Conservation (phyloP, 768 basidiomycete genomes). For the Tricholoma bakamatsutake region DNA sequence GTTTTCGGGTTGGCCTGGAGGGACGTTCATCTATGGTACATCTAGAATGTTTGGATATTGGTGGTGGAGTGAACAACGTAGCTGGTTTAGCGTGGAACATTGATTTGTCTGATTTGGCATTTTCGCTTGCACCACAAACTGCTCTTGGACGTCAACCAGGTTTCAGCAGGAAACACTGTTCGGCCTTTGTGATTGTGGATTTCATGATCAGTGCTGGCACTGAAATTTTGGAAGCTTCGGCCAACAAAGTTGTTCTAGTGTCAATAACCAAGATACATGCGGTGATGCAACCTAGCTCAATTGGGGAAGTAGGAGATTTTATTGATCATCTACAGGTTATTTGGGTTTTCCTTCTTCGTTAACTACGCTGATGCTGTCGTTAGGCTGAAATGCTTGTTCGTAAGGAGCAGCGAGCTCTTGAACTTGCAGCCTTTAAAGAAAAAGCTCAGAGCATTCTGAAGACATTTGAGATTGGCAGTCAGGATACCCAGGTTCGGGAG, state of each 20-base stretch:
- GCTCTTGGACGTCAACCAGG: slow-evolving; percentile 26
- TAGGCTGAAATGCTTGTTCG: slow-evolving; percentile 72
- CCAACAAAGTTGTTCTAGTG: slow-evolving; percentile 40
- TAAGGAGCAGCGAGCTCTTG: slow-evolving; percentile 67
- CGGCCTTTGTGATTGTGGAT: slow-evolving; percentile 84
- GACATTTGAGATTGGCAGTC: slow-evolving; percentile 64
- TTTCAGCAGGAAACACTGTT: slow-evolving; percentile 56
- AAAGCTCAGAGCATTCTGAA: slow-evolving; percentile 69
- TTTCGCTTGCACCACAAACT: slow-evolving; percentile 74
- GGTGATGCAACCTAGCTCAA: slow-evolving; percentile 90
- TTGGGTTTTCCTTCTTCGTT: slow-evolving; percentile 1
- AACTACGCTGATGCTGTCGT: slow-evolving; percentile 5
- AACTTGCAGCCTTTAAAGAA: slow-evolving; percentile 79
- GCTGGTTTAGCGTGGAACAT: slow-evolving; percentile 57
- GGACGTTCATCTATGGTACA: slow-evolving; percentile 67
- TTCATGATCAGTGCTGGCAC: slow-evolving; percentile 40
- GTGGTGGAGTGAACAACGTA: slow-evolving; percentile 50
- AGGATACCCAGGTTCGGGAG: slow-evolving; percentile 31
- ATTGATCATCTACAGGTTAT: slow-evolving; percentile 75
- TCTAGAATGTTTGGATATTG: slow-evolving; percentile 71
- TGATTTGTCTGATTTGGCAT: slow-evolving; percentile 63
- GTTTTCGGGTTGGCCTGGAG: slow-evolving; percentile 76
- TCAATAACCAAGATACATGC: slow-evolving; percentile 77
- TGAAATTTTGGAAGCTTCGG: slow-evolving; percentile 15
- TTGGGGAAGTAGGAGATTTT: slow-evolving; percentile 87